Evolutionary conservation across 208 protist species (phyloP).

Genomic region (Wallacemonas rigidus): DNA sequence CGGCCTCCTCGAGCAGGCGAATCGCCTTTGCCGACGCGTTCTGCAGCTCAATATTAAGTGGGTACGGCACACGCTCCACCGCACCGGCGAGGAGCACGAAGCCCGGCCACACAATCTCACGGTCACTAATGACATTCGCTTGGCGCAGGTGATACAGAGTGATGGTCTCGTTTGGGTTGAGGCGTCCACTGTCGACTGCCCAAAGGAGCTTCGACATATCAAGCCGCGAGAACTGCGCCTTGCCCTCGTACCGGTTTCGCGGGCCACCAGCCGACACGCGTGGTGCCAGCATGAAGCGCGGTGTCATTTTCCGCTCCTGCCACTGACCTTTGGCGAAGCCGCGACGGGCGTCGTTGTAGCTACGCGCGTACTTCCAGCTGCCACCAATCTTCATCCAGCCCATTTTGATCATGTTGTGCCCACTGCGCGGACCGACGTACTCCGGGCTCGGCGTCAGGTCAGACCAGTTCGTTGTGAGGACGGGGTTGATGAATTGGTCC

Average conservation of each 20-base stretch:
- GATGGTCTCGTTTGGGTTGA: conserved; percentile 91
- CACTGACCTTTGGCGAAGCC: conserved; percentile 84
- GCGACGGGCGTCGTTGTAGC: conserved; percentile 80
- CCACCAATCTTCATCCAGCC: conserved; percentile 93
- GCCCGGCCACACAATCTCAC: conserved; percentile 87
- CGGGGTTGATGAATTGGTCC: conserved; percentile 89
- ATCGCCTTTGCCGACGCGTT: conserved; percentile 82
- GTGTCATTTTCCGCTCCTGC: conserved; percentile 92
- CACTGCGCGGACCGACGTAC: conserved; percentile 84
- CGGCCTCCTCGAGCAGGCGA: conserved; percentile 85
- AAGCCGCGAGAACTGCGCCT: conserved; percentile 73
- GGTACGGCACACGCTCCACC: conserved; percentile 74
- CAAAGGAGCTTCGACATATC: conserved; percentile 79
- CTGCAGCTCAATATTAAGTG: conserved; percentile 89
- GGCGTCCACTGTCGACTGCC: conserved; percentile 82
- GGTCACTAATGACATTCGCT: conserved; percentile 67
- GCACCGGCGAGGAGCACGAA: conserved; percentile 76
- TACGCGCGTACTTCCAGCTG: conserved; percentile 85
- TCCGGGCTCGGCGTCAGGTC: conserved; percentile 79
- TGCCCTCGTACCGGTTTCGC: conserved; percentile 87
- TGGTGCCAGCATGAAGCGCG: conserved; percentile 90
- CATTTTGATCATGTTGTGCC: conserved; percentile 88
- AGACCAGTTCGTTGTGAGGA: conserved; percentile 66
- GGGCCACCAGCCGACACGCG: conserved; percentile 81
- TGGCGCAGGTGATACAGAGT: conserved; percentile 83